These are phyloP conservation scores for Wilcoxina mikolae DNA, from an alignment of 495 filamentous ascomycete species.

Conservation along the genomic window DNA sequence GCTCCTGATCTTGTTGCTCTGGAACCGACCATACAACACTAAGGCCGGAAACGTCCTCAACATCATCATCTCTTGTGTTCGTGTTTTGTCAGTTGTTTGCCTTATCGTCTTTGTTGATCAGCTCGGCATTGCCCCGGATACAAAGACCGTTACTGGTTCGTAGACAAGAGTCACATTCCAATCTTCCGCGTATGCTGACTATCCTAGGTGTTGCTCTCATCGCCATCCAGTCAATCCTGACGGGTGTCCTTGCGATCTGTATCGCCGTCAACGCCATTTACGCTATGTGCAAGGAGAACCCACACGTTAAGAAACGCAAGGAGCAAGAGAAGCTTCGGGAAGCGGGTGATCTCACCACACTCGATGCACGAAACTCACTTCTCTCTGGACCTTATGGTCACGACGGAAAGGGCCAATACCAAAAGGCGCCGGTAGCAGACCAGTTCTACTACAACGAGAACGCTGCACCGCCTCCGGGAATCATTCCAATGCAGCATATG, in stretches of 20 bases:
- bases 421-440: slow-evolving; percentile 17
- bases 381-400: slow-evolving; percentile 34
- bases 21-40: slow-evolving; percentile 72
- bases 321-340: slow-evolving; percentile 82
- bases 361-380: slow-evolving; percentile 82
- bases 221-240: slow-evolving; percentile 71
- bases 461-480: slow-evolving; percentile 7
- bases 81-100: slow-evolving; percentile 78
- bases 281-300: slow-evolving; percentile 69
- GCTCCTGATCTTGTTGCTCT: slow-evolving; percentile 53
- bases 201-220: slow-evolving; percentile 65
- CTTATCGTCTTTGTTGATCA: slow-evolving; percentile 90
- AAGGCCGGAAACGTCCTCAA: slow-evolving; percentile 85
- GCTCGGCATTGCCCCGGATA: slow-evolving; percentile 77
- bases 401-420: slow-evolving; percentile 26
- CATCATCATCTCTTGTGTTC: slow-evolving; percentile 81
- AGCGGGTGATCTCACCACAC: slow-evolving; percentile 71
- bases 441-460: slow-evolving; percentile 18
- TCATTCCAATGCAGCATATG: slow-evolving; percentile 20
- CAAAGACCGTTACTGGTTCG: slow-evolving; percentile 64
- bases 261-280: slow-evolving; percentile 82
- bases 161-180: background rate
- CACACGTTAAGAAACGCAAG: slow-evolving; percentile 67
- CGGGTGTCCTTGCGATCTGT: slow-evolving; percentile 69
- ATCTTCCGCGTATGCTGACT: slow-evolving; percentile 15